Conservation (phyloP, 2,329 filamentous ascomycete species). For the Gnomoniopsis sp. region DNA sequence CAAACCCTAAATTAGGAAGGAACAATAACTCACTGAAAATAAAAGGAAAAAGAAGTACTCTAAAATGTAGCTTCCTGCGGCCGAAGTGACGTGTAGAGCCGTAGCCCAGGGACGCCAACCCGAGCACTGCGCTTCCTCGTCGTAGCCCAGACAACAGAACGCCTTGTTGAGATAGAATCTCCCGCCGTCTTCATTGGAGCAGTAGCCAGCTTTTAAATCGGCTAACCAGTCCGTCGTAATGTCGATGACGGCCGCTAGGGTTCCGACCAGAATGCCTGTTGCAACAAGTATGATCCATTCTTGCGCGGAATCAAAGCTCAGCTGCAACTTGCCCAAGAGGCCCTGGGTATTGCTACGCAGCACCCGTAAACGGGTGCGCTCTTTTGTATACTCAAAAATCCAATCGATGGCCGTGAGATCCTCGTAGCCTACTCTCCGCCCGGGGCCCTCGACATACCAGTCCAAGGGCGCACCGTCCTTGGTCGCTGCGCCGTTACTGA, state of each 20-base stretch:
- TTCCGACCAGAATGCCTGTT: conserved; percentile 79
- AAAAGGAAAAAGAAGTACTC: conserved; percentile 84
- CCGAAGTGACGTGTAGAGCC: conserved; percentile 64
- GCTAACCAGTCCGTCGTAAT: conserved; percentile 90
- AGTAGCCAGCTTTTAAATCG: conserved; percentile 88
- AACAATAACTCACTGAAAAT: conserved; percentile 64
- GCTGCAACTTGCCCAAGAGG: conserved; percentile 67
- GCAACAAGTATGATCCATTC: conserved; percentile 87
- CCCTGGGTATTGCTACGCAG: conserved; percentile 68
- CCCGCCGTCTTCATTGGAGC: conserved; percentile 73
- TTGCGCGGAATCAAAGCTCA: conserved; percentile 80
- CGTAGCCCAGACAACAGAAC: conserved; percentile 93
- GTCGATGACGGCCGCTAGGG: conserved; percentile 84
- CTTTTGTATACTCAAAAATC: conserved; percentile 98
- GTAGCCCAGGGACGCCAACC: conserved; percentile 87
- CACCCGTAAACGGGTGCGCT: conserved; percentile 80
- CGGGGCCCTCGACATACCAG: conserved; percentile 88
- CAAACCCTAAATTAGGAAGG: too few relatives aligned
- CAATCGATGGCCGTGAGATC: conserved; percentile 97
- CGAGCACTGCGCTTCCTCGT: conserved; percentile 74
- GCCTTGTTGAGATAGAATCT: conserved; percentile 86
- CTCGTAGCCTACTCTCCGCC: conserved; percentile 88
- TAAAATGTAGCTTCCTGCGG: conserved; percentile 71
- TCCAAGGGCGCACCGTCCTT: conserved; percentile 58
- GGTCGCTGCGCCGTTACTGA: conserved; percentile 17